These are phyloP conservation scores for Suhomyces sp. DNA, from an alignment of 805 yeast genomes.

Conservation along the genomic window DNA sequence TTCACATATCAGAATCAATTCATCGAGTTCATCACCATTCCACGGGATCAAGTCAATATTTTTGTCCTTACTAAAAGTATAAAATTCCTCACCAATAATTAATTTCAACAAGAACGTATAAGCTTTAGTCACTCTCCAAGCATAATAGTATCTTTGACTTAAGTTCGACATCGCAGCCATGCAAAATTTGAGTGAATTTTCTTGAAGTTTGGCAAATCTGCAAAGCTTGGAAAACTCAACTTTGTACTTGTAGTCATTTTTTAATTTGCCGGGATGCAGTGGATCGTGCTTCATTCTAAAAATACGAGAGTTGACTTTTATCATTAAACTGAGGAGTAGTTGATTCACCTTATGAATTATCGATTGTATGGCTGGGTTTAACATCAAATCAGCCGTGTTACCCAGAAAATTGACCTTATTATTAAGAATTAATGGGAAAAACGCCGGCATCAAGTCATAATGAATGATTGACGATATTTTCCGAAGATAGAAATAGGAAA, in stretches of 20 bases:
- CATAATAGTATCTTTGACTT: constrained; percentile 59
- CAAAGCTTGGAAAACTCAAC: constrained; percentile 20
- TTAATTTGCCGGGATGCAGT: constrained; percentile 19
- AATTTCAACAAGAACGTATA: constrained; percentile 41
- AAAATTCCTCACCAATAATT: constrained; percentile 29
- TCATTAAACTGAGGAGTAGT: constrained; percentile 21
- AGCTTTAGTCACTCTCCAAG: constrained; percentile 66
- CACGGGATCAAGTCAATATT: constrained; percentile 13
- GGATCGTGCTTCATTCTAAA: constrained; percentile 17
- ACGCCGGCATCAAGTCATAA: constrained; percentile 31
- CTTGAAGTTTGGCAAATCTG: constrained; percentile 23
- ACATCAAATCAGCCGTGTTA: constrained; percentile 35
- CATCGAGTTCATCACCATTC: constrained; percentile 23
- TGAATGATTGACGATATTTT: constrained; percentile 23
- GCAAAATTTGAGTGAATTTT: constrained; percentile 17
- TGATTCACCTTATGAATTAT: constrained; percentile 29
- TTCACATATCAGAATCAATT: constrained; percentile 26
- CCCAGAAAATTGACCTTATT: constrained; percentile 37
- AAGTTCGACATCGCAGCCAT: constrained; percentile 29
- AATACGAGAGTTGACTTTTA: constrained; percentile 23
- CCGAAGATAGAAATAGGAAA: constrained; percentile 34
- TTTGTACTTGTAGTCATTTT: constrained; percentile 16
- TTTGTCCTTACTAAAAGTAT: constrained; percentile 8
- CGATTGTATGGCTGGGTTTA: constrained; percentile 38
- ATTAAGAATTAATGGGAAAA: constrained; percentile 28